Evolutionary conservation across 352 stramenopile genomes (phyloP), one percentile per base, ranked within the genome.

Genomic region (Pythium phragmiticola): DNA sequence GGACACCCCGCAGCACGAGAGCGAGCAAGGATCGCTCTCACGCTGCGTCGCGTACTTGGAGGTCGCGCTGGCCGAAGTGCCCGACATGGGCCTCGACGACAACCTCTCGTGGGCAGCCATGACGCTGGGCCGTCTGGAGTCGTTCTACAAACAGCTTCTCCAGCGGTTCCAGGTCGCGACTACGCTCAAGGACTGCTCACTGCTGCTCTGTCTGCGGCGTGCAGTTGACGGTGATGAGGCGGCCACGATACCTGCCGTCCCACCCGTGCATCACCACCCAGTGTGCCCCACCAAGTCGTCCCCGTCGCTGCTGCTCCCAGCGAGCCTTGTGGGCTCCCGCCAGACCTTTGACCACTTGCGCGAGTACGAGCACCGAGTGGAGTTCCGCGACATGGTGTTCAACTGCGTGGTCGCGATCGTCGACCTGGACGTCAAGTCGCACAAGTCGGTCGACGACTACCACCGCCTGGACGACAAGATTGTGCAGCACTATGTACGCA

Each of bases 391-490:
- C 63, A 70, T 89, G 72, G 72, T 69, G 56, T 94, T 90, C 64
- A 75, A 90, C 51, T 93, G 80, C 62, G 83, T 92, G 19, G 76
- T 94, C 51, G 87, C 84, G 0, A 83, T 96, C 54, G 87, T 95
- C 49, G 86, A 96, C 57, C 60, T 96, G 52, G 87, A 96, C 58
- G 76, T 90, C 64, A 96, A 95, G 72, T 88, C 83, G 49, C 83
- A 94, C 79, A 94, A 94, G 66, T 90, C 84, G 11, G 77, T 96
- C 47, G 75, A 78, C 39, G 78, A 91, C 63, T 96, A 94, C 70
- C 90, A 86, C 64, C 74, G 75, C 7, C 68, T 94, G 21, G 87
- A 96, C 66, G 74, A 91, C 46, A 87, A 87, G 70, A 95, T 95
- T 23, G 80, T 80, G 36, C 65, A 71, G 56, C 82, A 89, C 63